Base-by-base conservation (phyloP, 192 early-diverging fungal species). In the Podila horticola region DNA sequence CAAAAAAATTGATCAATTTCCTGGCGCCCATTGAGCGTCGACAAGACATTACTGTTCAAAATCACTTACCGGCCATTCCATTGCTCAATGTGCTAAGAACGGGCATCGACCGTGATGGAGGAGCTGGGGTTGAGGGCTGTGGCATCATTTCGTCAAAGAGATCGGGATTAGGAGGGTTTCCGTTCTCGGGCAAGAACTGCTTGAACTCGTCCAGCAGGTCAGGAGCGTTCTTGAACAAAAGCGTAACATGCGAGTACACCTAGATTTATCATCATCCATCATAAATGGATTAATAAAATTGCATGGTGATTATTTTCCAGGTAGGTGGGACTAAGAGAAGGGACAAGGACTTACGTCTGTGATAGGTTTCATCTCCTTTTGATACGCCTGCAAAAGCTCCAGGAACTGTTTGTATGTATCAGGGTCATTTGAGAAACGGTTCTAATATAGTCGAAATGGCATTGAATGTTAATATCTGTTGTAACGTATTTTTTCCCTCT, bases 171-270 rank as follows among this genome's bases (percentile, higher is more conserved):
- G 87, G 74, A 30, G 84, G 84, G 13, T 90, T 84, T 62, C 92
- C 91, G 13, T 90, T 94, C 72, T 99, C 97, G 3, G 98, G 98
- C 61, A 99, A 82, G 81, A 99, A 99, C 74, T 97, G 96, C 84
- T 97, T 98, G 79, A 99, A 99, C 84, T 99, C 98, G 41, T 96
- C 95, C 57, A 99, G 74, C 33, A 99, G 85, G 79, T 99, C 97
- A 0, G 94, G 94, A 0, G 94, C 94, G 20, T 83, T 88, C 38
- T 92, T 89, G 79, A 99, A 99, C 48, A 99, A 76, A 7, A 89
- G 70, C 60, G 97, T 93, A 4, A 99, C 98, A 84, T 99, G 96
- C 3, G 93, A 88, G 81, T 99, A 99, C 0, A 99, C 98, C 89
- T 92, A 66, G 31, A 34, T 45, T n/a, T n/a, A 45, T 45, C 41